Evolutionary conservation across 2,329 filamentous ascomycete genomes (phyloP).

Genomic region (Chaetomium globosum): DNA sequence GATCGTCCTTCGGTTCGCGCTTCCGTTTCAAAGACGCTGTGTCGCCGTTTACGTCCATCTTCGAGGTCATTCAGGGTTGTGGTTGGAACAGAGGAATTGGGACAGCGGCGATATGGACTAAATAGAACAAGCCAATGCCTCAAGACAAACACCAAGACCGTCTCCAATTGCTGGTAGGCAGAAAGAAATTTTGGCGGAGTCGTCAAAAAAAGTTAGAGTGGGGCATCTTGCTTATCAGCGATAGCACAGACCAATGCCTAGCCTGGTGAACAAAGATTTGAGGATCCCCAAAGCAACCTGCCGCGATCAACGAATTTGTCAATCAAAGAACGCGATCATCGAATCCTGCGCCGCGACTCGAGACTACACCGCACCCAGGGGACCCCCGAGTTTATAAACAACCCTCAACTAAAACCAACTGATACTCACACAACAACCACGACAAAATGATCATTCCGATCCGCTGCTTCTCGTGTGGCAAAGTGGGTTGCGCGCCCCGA

Average conservation of each 20-base stretch:
- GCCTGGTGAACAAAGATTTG: slow-evolving; percentile 32
- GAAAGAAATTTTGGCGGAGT: slow-evolving; percentile 39
- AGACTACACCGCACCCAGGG: not conserved
- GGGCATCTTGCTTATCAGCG: slow-evolving; percentile 34
- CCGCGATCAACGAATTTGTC: slow-evolving; percentile 2
- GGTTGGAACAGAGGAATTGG: not conserved
- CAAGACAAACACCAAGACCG: slow-evolving; percentile 13
- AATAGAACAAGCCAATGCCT: slow-evolving; percentile 16
- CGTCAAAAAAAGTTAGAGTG: slow-evolving; percentile 38
- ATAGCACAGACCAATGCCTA: slow-evolving; percentile 32
- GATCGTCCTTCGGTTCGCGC: slow-evolving; percentile 40
- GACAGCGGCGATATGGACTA: not conserved
- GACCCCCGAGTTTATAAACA: not conserved
- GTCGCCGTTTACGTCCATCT: slow-evolving; percentile 37
- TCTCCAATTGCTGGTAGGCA: slow-evolving; percentile 30
- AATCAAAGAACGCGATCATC: not conserved
- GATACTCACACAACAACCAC: not conserved
- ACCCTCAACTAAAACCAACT: not conserved
- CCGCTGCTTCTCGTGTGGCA: slow-evolving; percentile 98
- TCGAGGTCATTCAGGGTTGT: slow-evolving; percentile 27
- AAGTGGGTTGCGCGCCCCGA: slow-evolving; percentile 62
- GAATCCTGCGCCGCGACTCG: not conserved
- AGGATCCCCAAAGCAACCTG: not conserved
- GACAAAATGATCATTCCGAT: slow-evolving; percentile 94
- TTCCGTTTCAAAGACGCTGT: slow-evolving; percentile 41